Evolutionary conservation across 345 rosid genomes (phyloP).

Genomic region (Rhodomyrtus tomentosa): DNA sequence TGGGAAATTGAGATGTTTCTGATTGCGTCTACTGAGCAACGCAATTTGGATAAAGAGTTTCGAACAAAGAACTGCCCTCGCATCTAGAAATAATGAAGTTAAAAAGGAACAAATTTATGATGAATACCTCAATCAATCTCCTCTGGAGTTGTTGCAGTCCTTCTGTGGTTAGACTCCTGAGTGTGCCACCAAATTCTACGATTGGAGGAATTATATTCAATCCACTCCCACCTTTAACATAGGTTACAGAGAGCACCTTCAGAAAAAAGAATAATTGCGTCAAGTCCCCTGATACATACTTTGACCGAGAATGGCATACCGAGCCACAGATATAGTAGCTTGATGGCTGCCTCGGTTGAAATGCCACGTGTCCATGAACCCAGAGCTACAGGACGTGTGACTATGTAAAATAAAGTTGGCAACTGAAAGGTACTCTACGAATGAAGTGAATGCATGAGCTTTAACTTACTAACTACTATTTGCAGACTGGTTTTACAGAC

Average conservation of each 20-base stretch:
- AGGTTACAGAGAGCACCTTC: slow-evolving; percentile 73
- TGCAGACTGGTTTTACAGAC: not conserved
- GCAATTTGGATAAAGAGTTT: not conserved
- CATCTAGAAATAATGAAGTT: not conserved
- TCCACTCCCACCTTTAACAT: slow-evolving; percentile 45
- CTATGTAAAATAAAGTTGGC: not conserved
- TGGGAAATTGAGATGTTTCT: not conserved
- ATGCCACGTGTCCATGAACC: not conserved
- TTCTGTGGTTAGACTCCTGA: slow-evolving; percentile 78
- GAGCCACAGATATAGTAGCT: not conserved
- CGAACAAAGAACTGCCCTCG: not conserved
- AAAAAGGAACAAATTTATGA: not conserved
- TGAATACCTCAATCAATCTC: slow-evolving; percentile 60
- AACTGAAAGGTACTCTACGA: not conserved
- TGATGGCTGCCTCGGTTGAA: not conserved
- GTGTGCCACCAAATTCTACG: slow-evolving; percentile 78
- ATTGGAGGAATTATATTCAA: slow-evolving; percentile 39
- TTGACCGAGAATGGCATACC: not conserved
- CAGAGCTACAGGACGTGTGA: not conserved
- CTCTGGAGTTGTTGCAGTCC: slow-evolving; percentile 47
- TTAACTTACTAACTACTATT: not conserved
- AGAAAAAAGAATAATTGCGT: slow-evolving; percentile 1
- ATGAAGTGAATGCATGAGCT: not conserved
- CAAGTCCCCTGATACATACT: not conserved
- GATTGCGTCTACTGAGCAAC: not conserved